Percentiles rank a stretch among this genome's conserved stretches.
phyloP scores from a whole-genome alignment of 1,139 yeast species.

The Nematodospora anomalae region DNA sequence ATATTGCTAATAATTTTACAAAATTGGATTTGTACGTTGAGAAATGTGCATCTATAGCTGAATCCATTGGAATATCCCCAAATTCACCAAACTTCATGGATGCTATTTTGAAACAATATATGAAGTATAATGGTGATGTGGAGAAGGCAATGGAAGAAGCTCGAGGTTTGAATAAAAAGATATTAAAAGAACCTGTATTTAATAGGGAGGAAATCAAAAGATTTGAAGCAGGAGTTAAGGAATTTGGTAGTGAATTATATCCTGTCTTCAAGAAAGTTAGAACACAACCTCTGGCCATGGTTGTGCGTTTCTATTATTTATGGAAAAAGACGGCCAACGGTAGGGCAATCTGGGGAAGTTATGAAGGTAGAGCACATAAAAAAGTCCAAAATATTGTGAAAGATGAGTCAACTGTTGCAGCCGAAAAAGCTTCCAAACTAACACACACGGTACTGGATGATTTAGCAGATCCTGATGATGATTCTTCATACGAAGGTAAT shows the following conservation, averaged over 20 bases:
- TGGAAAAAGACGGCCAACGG: conserved; percentile 91
- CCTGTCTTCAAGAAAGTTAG: conserved; percentile 70
- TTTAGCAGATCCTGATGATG: conserved; percentile 66
- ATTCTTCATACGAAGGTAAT: conserved; percentile 61
- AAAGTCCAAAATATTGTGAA: conserved; percentile 39
- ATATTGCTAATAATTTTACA: conserved; percentile 29
- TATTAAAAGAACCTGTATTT: conserved; percentile 75
- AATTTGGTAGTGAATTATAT: conserved; percentile 76
- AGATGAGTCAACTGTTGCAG: conserved; percentile 23
- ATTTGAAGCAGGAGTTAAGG: conserved; percentile 75
- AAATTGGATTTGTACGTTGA: conserved; percentile 55
- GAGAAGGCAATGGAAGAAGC: conserved; percentile 43
- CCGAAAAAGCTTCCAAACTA: conserved; percentile 13
- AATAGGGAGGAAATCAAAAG: conserved; percentile 57
- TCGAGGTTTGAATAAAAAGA: conserved; percentile 50
- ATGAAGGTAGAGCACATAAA: conserved; percentile 67
- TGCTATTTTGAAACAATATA: conserved; percentile 55
- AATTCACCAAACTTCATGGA: conserved; percentile 81
- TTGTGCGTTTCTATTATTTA: conserved; percentile 80
- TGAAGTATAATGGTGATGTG: conserved; percentile 52
- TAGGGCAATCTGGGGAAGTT: conserved; percentile 77
- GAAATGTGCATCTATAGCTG: conserved; percentile 58
- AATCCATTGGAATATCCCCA: conserved; percentile 45
- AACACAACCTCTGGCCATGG: conserved; percentile 69
- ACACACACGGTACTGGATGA: conserved; percentile 26